phyloP scores from a whole-genome alignment of 768 basidiomycete species.

The Tulasnella sp. region DNA sequence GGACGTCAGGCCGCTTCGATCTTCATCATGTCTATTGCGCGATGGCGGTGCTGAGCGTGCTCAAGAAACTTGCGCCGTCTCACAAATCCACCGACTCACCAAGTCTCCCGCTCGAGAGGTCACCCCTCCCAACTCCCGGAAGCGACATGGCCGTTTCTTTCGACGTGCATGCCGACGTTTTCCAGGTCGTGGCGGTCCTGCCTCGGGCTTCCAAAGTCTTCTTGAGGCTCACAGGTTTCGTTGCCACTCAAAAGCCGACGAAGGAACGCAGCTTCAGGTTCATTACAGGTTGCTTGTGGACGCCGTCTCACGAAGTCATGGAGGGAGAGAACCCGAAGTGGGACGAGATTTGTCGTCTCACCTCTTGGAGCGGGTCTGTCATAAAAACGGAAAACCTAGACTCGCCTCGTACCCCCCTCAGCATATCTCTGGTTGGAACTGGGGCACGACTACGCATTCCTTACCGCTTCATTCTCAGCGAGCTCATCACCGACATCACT shows the following conservation, averaged over 20 bases:
- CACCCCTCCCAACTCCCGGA: slow-evolving; percentile 9
- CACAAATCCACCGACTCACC: slow-evolving; percentile 23
- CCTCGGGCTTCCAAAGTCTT: slow-evolving; percentile 35
- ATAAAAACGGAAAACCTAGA: slow-evolving; percentile 27
- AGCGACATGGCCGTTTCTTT: slow-evolving; percentile 25
- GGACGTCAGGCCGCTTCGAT: slow-evolving; percentile 31
- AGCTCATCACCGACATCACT: slow-evolving; percentile 62
- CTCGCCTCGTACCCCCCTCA: slow-evolving; percentile 16
- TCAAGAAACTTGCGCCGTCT: slow-evolving; percentile 36
- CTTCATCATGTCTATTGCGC: slow-evolving; percentile 59
- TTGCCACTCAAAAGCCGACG: neutral
- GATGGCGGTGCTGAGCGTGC: slow-evolving; percentile 52
- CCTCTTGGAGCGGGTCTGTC: slow-evolving; percentile 42
- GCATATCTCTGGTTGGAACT: slow-evolving; percentile 49
- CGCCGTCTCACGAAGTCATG: slow-evolving; percentile 39
- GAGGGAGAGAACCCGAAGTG: slow-evolving; percentile 40
- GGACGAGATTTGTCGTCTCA: slow-evolving; percentile 65
- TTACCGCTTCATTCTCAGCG: slow-evolving; percentile 62
- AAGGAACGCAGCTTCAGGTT: slow-evolving; percentile 25
- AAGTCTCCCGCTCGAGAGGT: slow-evolving; percentile 16
- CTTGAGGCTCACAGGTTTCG: slow-evolving; percentile 27
- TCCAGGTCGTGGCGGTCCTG: slow-evolving; percentile 45
- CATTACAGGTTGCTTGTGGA: slow-evolving; percentile 41
- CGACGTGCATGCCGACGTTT: slow-evolving; percentile 34
- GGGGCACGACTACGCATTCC: slow-evolving; percentile 73